phyloP scores from a whole-genome alignment of 441 rosid species.

The Oxalis stricta region DNA sequence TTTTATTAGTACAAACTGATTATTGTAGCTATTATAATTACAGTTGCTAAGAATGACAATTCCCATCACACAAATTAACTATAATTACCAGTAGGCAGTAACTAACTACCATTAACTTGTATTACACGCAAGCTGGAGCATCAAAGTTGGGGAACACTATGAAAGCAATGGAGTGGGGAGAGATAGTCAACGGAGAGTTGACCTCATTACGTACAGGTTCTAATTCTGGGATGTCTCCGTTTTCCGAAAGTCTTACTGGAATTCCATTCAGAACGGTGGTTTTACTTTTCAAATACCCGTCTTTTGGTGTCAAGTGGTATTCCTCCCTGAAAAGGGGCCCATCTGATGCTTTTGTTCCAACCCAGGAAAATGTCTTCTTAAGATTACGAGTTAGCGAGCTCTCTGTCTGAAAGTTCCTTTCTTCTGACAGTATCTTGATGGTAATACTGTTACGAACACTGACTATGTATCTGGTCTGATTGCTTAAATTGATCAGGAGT shows the following conservation, averaged over 20 bases:
- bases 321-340: constrained; percentile 53
- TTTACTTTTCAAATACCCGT: constrained; percentile 46
- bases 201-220: constrained; percentile 35
- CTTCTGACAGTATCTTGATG: constrained; percentile 13
- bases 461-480: constrained; percentile 36
- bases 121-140: constrained; percentile 53
- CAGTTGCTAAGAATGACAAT: constrained; percentile 6
- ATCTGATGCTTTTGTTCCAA: constrained; percentile 39
- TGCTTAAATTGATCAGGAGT: constrained; percentile 76
- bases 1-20: background rate
- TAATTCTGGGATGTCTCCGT: constrained; percentile 47
- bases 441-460: constrained; percentile 30
- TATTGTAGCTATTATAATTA: constrained; percentile 4
- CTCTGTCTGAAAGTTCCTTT: constrained; percentile 10
- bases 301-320: constrained; percentile 72
- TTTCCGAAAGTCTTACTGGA: constrained; percentile 33
- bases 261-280: constrained; percentile 69
- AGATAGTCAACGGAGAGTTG: constrained; percentile 36
- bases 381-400: constrained; percentile 27
- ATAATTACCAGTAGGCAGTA: too few relatives aligned
- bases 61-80: too few relatives aligned
- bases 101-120: too few relatives aligned
- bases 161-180: constrained; percentile 60
- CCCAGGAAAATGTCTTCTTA: constrained; percentile 48
- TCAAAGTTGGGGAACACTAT: constrained; percentile 69